Evolutionary conservation across 176 grass and related monocot genomes (phyloP), one percentile per base, ranked within the genome.

Genomic region (Hyparrhenia diplandra): DNA sequence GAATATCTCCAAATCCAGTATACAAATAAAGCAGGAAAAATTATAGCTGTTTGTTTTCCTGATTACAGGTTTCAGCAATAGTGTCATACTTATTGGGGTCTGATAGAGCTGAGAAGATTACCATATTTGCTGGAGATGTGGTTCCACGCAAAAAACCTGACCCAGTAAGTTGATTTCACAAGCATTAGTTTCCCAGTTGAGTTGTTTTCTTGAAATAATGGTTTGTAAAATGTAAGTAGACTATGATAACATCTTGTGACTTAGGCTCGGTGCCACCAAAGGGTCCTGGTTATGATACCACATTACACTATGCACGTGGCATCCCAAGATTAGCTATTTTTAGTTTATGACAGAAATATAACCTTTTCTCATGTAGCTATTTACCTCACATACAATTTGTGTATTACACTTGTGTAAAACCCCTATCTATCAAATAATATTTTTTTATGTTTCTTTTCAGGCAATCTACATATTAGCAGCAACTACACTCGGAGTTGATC

Each of bases 401-500:
- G 16, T 57, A 35, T 49, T 41, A 88, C 9, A 18, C 13, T 27
- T 47, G 0, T 4, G 0, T 39, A 16, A 47, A 84, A 75, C 64
- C 32, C 31, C 21, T 24, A 62, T 66, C 20, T 18, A 8, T 7
- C 3, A 75, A 11, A 60, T 14, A 49, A 62, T 24, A 71, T 64
- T 29, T 35, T 87, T 70, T 82, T 52, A 0, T 45, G 10, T 1
- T 13, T 45, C 0, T 76, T 79, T 72, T 41, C 88, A 98, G 95
- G 95, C 95, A 36, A 98, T 98, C 69, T 98, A 98, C 79, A 77
- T 94, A 67, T 86, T 98, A 88, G 95, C 95, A 28, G 90, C 90
- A 76, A 82, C 87, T 83, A 95, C 92, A 73, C 85, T 98, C 47
- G 92, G 87, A 89, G 88, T 98, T 32, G 84, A 95, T 81, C 92